A percentile compares a stretch with the other conserved stretches of the same genome.
Evolutionary conservation across 768 basidiomycete genomes (phyloP).

Genomic region (Myochromella boudieri): DNA sequence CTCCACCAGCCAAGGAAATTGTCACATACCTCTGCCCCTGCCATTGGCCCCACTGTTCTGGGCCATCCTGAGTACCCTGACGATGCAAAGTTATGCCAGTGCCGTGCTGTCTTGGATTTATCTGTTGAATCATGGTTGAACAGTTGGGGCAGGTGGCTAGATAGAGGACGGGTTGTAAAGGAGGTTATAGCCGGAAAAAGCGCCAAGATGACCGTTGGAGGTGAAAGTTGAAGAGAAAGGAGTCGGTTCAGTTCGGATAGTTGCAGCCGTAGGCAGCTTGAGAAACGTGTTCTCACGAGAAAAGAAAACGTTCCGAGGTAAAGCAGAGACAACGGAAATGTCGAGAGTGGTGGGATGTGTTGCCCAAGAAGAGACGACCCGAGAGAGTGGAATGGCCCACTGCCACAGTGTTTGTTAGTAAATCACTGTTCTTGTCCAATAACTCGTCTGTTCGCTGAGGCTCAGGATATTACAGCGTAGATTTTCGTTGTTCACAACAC

Average conservation of each 20-base stretch:
- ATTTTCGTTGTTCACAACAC: no score
- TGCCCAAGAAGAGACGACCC: constrained; percentile 33
- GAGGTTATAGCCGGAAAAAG: constrained; percentile 12
- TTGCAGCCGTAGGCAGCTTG: constrained; percentile 13
- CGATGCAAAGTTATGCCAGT: constrained; percentile 27
- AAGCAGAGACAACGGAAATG: constrained; percentile 8
- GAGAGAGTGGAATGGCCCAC: constrained; percentile 40
- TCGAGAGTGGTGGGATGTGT: constrained; percentile 16
- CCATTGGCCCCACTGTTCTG: constrained; percentile 75
- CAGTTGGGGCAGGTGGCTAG: constrained; percentile 9
- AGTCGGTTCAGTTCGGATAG: constrained; percentile 13
- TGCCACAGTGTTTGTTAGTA: constrained; percentile 18
- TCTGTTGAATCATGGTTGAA: constrained; percentile 64
- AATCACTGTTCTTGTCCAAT: constrained; percentile 1
- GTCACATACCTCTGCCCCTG: constrained; percentile 54
- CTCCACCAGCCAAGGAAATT: no score
- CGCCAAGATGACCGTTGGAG: constrained; percentile 13
- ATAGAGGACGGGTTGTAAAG: constrained; percentile 6
- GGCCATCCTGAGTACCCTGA: constrained; percentile 36
- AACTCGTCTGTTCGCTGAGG: neutral
- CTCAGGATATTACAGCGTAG: neutral
- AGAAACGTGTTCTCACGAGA: constrained; percentile 22
- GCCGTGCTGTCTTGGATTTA: constrained; percentile 44
- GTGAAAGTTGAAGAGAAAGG: constrained; percentile 15
- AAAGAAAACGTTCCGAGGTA: constrained; percentile 5